phyloP scores from a whole-genome alignment of 345 rosid genomes.

The Salix dunnii region DNA sequence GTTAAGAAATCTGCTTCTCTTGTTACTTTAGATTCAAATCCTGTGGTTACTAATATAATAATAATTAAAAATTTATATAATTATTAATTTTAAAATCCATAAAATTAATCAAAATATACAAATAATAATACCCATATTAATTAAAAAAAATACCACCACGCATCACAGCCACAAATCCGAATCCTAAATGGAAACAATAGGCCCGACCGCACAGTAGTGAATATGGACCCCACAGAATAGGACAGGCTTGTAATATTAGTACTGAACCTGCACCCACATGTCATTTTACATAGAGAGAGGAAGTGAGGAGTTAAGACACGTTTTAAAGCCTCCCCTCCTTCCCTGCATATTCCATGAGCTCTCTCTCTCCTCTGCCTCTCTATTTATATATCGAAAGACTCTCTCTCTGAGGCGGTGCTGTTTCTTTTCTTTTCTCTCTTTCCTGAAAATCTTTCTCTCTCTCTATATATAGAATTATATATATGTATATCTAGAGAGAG shows the following conservation, averaged over 20 bases:
- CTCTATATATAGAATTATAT: too few relatives aligned
- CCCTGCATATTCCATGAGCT: neutral
- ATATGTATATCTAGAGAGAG: neutral
- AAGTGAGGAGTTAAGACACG: neutral
- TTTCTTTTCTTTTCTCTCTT: neutral
- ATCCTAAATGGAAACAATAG: too few relatives aligned
- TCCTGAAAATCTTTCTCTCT: neutral
- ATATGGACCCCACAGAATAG: neutral
- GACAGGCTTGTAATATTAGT: too few relatives aligned
- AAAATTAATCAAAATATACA: too few relatives aligned
- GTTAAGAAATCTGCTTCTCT: accelerated
- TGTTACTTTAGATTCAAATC: accelerated
- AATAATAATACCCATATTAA: too few relatives aligned
- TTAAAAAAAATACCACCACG: neutral
- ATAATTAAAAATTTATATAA: too few relatives aligned
- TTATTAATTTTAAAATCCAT: too few relatives aligned
- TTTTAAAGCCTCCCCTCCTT: neutral
- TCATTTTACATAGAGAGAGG: constrained; percentile 4
- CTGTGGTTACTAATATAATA: too few relatives aligned
- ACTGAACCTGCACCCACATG: constrained; percentile 4
- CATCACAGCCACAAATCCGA: neutral
- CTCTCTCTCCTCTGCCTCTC: neutral
- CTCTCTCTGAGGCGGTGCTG: neutral
- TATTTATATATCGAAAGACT: neutral
- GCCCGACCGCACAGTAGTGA: too few relatives aligned